Evolutionary conservation across 345 rosid species (phyloP).

Genomic region (Hibiscus syriacus): DNA sequence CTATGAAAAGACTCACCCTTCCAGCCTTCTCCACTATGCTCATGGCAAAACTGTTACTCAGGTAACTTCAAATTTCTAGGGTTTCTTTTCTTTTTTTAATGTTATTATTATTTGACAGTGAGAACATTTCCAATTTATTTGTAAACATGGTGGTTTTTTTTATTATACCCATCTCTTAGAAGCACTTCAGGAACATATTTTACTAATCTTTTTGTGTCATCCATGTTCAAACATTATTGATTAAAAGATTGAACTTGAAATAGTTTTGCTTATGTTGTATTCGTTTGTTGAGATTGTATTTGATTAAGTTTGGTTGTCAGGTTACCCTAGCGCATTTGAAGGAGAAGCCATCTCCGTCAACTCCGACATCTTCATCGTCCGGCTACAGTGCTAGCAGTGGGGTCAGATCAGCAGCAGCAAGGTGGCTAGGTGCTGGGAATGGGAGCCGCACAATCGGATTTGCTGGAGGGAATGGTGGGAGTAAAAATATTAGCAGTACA

Average conservation of each 20-base stretch:
- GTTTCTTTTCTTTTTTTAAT: background rate
- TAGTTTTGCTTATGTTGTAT: slow-evolving; percentile 4
- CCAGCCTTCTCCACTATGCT: slow-evolving; percentile 91
- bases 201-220: background rate
- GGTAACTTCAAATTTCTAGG: slow-evolving; percentile 34
- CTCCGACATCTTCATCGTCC: slow-evolving; percentile 67
- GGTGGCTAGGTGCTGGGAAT: slow-evolving; percentile 75
- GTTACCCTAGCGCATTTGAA: slow-evolving; percentile 89
- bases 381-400: slow-evolving; percentile 76
- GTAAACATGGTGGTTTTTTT: background rate
- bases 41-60: slow-evolving; percentile 97
- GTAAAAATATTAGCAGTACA: slow-evolving; percentile 55
- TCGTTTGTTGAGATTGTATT: background rate
- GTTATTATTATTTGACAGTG: background rate
- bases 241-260: slow-evolving; percentile 1
- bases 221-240: slow-evolving; percentile 4
- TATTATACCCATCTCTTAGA: background rate
- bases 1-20: slow-evolving; percentile 89
- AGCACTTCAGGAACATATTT: background rate
- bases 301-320: slow-evolving; percentile 31
- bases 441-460: slow-evolving; percentile 88
- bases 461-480: slow-evolving; percentile 94
- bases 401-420: slow-evolving; percentile 84
- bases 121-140: background rate
- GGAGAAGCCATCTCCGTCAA: slow-evolving; percentile 84